Percentiles rank a stretch among this genome's conserved stretches.
Evolutionary conservation across 345 rosid genomes (phyloP).

Genomic region (Arabidopsis suecica): DNA sequence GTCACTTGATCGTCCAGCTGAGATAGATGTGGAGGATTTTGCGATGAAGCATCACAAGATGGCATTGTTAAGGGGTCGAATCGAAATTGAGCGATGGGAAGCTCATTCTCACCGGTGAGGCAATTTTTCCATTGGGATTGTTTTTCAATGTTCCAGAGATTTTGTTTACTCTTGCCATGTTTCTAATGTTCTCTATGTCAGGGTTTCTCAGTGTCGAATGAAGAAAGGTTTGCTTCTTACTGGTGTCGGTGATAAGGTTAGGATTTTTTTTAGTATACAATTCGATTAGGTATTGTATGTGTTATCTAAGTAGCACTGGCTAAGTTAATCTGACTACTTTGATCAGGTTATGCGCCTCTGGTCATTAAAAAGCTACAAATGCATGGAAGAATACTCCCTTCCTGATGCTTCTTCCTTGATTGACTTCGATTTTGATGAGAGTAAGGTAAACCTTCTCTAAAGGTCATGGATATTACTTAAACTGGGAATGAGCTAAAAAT

Average conservation of each 20-base stretch:
- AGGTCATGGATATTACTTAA: not conserved
- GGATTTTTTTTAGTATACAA: not conserved
- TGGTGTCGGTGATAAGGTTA: constrained; percentile 95
- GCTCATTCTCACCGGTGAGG: constrained; percentile 75
- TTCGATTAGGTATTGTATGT: not conserved
- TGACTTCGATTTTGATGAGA: constrained; percentile 95
- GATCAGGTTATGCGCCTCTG: constrained; percentile 89
- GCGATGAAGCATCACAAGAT: constrained; percentile 71
- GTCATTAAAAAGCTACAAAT: constrained; percentile 71
- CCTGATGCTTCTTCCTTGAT: constrained; percentile 61
- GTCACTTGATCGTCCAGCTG: constrained; percentile 48
- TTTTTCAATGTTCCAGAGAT: not conserved
- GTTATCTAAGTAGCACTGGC: not conserved
- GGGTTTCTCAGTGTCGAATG: constrained; percentile 85
- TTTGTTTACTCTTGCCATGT: not conserved
- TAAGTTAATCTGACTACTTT: constrained; percentile 17
- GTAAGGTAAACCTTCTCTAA: constrained; percentile 64
- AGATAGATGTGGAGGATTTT: constrained; percentile 53
- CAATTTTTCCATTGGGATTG: not conserved
- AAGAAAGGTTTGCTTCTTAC: constrained; percentile 82
- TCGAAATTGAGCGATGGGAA: constrained; percentile 76
- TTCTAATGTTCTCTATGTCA: constrained; percentile 43
- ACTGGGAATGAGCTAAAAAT: not conserved
- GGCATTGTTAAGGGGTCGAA: constrained; percentile 55
- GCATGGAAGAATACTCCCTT: constrained; percentile 72